Evolutionary conservation across 306 rosid genomes (phyloP).

Genomic region (Trifolium pratense): DNA sequence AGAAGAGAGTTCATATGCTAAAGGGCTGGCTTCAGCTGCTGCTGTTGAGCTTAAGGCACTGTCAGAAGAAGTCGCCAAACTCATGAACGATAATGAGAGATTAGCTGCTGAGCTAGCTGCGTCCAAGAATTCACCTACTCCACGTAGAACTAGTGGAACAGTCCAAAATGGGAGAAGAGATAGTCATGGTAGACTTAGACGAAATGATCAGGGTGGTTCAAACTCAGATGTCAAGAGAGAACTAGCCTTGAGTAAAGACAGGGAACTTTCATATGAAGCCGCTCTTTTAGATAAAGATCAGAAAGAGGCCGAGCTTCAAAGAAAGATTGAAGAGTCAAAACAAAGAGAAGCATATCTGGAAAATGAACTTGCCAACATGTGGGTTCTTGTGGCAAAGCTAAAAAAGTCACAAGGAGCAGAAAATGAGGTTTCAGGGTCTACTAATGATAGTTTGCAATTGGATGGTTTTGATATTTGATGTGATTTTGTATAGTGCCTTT

Average conservation of each 20-base stretch:
- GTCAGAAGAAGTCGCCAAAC: constrained; percentile 95
- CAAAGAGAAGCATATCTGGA: constrained; percentile 92
- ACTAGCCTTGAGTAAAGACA: constrained; percentile 76
- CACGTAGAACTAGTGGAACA: constrained; percentile 58
- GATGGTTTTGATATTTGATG: constrained; percentile 63
- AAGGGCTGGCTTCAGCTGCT: constrained; percentile 99
- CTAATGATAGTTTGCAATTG: constrained; percentile 49
- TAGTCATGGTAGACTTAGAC: constrained; percentile 52
- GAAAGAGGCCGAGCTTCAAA: constrained; percentile 78
- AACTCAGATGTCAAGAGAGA: constrained; percentile 78
- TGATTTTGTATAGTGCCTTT: constrained; percentile 50
- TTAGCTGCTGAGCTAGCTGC: constrained; percentile 73
- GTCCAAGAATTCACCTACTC: constrained; percentile 72
- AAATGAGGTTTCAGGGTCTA: constrained; percentile 67
- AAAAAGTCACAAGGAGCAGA: constrained; percentile 81
- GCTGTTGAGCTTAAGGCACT: constrained; percentile 97
- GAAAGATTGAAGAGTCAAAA: constrained; percentile 86
- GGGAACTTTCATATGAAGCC: constrained; percentile 80
- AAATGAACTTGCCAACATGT: constrained; percentile 98
- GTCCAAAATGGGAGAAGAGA: constrained; percentile 83
- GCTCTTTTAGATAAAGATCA: constrained; percentile 75
- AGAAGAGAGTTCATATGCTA: constrained; percentile 95
- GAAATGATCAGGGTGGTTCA: constrained; percentile 68
- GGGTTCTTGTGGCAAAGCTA: constrained; percentile 96
- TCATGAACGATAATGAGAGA: constrained; percentile 87